phyloP scores from a whole-genome alignment of 2,329 filamentous ascomycete species.

The Dactylellina leptospora region DNA sequence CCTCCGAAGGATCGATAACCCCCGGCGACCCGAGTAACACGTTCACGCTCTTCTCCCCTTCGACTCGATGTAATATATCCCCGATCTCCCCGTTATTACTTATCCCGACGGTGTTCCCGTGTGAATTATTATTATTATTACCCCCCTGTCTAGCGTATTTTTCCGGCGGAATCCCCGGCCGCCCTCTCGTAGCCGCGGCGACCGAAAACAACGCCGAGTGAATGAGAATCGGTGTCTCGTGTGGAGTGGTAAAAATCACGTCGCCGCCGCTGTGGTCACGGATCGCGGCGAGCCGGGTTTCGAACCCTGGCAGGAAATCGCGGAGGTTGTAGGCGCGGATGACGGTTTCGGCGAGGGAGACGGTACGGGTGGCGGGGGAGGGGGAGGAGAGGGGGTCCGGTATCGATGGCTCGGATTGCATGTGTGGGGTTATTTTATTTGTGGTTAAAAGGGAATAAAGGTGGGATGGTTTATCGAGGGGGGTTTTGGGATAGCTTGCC shows the following conservation, averaged over 20 bases:
- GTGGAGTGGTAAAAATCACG: constrained; percentile 20
- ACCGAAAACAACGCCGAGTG: constrained; percentile 21
- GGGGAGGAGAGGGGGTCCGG: neutral
- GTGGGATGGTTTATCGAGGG: constrained; percentile 1
- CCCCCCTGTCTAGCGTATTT: neutral
- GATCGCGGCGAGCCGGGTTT: neutral
- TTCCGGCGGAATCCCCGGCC: constrained; percentile 24
- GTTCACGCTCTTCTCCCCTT: neutral
- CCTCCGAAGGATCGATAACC: neutral
- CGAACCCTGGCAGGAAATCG: constrained; percentile 3
- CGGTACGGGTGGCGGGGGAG: neutral
- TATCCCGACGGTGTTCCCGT: neutral
- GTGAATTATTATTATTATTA: neutral
- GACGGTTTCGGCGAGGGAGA: constrained; percentile 20
- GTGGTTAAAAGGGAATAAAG: constrained; percentile 4
- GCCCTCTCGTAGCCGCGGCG: constrained; percentile 33
- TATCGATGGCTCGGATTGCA: constrained; percentile 1
- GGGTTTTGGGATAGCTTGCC: constrained; percentile 11
- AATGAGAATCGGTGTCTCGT: constrained; percentile 4
- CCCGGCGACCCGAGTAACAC: neutral
- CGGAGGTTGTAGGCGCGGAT: constrained; percentile 31
- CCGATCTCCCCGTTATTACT: neutral
- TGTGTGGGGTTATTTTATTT: neutral
- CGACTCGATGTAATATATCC: neutral
- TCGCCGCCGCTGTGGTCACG: neutral